Evolutionary conservation across 2,329 filamentous ascomycete species (phyloP), one percentile per base, ranked within the genome.

Genomic region (Diaporthe citri): DNA sequence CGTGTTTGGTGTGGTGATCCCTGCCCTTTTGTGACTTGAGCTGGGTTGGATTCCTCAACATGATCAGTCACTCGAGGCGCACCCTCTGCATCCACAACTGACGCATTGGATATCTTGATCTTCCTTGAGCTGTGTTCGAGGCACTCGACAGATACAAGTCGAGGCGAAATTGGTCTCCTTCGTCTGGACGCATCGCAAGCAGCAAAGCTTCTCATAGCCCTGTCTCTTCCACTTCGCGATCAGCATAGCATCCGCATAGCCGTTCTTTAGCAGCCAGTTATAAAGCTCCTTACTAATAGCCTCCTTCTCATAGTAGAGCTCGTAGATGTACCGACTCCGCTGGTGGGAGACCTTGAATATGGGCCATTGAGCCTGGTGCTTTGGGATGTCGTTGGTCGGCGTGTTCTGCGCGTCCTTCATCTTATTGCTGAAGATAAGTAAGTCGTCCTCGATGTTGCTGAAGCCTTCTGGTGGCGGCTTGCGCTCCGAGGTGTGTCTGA

Each of bases 191-290:
- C 97, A 99, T 77, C 96, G 92, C 73, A 98, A 88, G 84, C 97
- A 99, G 85, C 97, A 99, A 56, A 99, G 87, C 94, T 98, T 98
- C 85, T 99, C 97, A 81, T 99, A 99, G 22, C 97, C 97, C 81
- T 97, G 94, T 87, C 99, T 99, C 91, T 99, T 99, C 97, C 97
- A 99, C 87, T 99, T 99, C 20, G 97, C 97, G 82, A 99, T 98
- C 82, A 99, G 87, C 87, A 96, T 97, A 60, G 94, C 92, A 85
- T 99, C 97, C 6, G 96, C 97, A 83, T 99, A 98, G 66, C 93
- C 93, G 82, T 99, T 98, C 90, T 99, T 99, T 76, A 99, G 87
- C 78, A 98, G 87, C 93, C 95, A 99, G 79, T 98, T 96, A 85
- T 99, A 99, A 31, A 99, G 88, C 84, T 93, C 88, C 86, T 94